Evolutionary conservation across 2,329 filamentous ascomycete species (phyloP), one percentile per base, ranked within the genome.

Genomic region (Mycosphaerella arachidis): DNA sequence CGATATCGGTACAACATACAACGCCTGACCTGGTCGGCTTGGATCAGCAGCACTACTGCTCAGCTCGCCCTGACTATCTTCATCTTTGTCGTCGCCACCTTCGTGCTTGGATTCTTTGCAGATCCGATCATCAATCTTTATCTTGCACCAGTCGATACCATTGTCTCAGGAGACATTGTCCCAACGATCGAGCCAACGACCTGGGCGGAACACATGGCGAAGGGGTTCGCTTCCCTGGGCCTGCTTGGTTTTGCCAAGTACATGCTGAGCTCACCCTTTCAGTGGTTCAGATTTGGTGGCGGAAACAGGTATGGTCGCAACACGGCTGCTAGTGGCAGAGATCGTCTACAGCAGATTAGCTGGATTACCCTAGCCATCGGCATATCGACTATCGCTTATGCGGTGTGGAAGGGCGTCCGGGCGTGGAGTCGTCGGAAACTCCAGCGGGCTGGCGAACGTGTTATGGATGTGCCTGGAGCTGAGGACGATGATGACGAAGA

Each of bases 111-210:
- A 46, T 97, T 97, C 70, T 77, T 97, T 66, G 93, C 92, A 61
- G 92, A 97, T 74, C 92, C 92, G 1, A 91, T 97, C 61, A 88
- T 97, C 73, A 90, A 92, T 68, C 78, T 96, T 30, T 96, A 93
- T 79, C 77, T 93, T 57, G 91, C 96, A 70, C 92, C 92, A 0
- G 76, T 76, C 65, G 70, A 72, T 48, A 76, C 76, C 12, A 69
- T 81, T 8, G 70, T 70, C 31, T 64, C 67, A 27, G 71, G 69
- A 12, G 69, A 67, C 40, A 61, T 72, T 18, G 61, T 73, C 31
- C 71, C 68, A 20, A 80, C 83, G 10, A 78, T 83, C 37, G 80
- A 83, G 60, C 73, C 81, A 12, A 75, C 76, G 1, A 84, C 85
- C 1, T 97, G 93, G 93, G 69, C 80, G 6, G 86, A 90, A 67